Evolutionary conservation across 768 basidiomycete genomes (phyloP).

Genomic region (Tulasnella sp.): DNA sequence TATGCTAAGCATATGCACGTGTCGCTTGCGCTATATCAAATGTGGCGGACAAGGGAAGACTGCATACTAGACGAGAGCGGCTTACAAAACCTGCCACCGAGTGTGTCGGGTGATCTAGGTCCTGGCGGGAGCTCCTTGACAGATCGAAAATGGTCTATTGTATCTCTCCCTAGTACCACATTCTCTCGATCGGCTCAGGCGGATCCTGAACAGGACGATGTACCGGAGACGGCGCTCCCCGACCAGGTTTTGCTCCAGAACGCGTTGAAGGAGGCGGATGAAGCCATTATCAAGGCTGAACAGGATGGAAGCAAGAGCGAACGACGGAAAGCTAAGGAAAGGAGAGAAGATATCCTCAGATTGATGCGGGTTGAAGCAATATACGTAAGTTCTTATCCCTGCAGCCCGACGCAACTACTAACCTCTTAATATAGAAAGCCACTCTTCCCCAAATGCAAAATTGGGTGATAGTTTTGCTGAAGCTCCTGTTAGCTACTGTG

Average conservation of each 20-base stretch:
- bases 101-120: conserved; percentile 7
- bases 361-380: conserved; percentile 85
- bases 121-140: conserved; percentile 13
- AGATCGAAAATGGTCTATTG: conserved; percentile 8
- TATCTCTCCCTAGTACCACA: conserved; percentile 8
- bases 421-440: conserved; percentile 46
- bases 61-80: conserved; percentile 92
- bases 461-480: conserved; percentile 88
- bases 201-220: conserved; percentile 3
- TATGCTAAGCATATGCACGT: conserved; percentile 87
- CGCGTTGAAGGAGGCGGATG: conserved; percentile 60
- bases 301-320: conserved; percentile 36
- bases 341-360: conserved; percentile 72
- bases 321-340: conserved; percentile 52
- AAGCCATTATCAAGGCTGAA: conserved; percentile 38
- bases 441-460: conserved; percentile 76
- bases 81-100: conserved; percentile 27
- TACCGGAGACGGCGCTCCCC: conserved; percentile 34
- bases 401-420: neutral
- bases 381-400: conserved; percentile 51
- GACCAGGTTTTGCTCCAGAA: conserved; percentile 62
- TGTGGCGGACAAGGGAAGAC: conserved; percentile 93
- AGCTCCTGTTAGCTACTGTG: conserved; percentile 85
- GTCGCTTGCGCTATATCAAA: conserved; percentile 78
- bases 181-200: neutral